Percentiles rank a stretch among this genome's conserved stretches.
phyloP scores from a whole-genome alignment of 1,139 yeast species.

The Pichia norvegensis region DNA sequence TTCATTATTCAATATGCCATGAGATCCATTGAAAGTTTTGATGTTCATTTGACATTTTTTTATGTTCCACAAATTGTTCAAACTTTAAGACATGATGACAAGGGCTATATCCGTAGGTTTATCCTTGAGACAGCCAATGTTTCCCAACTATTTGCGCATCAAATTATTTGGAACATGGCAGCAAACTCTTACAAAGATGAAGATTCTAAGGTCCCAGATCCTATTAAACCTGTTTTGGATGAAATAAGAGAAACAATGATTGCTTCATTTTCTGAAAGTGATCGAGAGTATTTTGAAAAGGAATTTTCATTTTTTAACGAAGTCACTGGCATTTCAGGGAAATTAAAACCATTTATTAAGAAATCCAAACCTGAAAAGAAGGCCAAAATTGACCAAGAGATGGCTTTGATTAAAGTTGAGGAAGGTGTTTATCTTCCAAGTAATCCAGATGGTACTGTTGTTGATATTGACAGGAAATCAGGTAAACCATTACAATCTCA shows the following conservation, averaged over 20 bases:
- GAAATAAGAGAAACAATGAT: conserved; percentile 64
- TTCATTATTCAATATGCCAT: conserved; percentile 77
- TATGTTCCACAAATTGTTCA: conserved; percentile 98
- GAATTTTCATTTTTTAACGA: conserved; percentile 89
- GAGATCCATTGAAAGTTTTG: conserved; percentile 84
- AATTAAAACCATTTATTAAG: conserved; percentile 86
- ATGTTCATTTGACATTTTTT: conserved; percentile 83
- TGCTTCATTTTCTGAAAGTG: conserved; percentile 49
- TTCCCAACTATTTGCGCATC: conserved; percentile 90
- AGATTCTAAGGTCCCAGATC: conserved; percentile 71
- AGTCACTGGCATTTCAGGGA: conserved; percentile 90
- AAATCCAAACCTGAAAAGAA: conserved; percentile 95
- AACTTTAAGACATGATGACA: conserved; percentile 68
- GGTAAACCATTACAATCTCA: conserved; percentile 97
- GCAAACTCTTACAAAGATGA: conserved; percentile 92
- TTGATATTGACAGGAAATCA: conserved; percentile 85
- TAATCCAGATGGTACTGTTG: conserved; percentile 90
- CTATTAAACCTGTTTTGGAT: conserved; percentile 77
- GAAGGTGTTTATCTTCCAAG: conserved; percentile 91
- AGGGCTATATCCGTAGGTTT: conserved; percentile 82
- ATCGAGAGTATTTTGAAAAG: conserved; percentile 60
- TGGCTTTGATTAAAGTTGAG: conserved; percentile 68
- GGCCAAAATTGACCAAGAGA: conserved; percentile 92
- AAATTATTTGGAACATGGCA: conserved; percentile 95
- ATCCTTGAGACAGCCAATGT: conserved; percentile 89